phyloP scores from a whole-genome alignment of 2,329 filamentous ascomycete genomes.

The Cercospora sp. region DNA sequence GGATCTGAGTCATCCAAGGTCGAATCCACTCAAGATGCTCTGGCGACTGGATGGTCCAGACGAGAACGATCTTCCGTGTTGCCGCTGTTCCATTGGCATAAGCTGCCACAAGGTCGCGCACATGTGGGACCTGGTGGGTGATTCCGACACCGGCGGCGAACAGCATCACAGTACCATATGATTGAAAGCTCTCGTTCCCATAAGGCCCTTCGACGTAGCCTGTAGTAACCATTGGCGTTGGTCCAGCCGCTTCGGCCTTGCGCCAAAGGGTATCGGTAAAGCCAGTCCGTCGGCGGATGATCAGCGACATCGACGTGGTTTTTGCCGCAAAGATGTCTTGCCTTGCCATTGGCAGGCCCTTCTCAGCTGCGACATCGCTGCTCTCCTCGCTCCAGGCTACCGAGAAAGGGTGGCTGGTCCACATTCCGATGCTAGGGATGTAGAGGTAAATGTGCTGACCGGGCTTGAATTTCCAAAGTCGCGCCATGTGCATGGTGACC shows the following conservation, averaged over 20 bases:
- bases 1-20: constrained; percentile 84
- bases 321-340: constrained; percentile 54
- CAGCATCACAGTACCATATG: constrained; percentile 87
- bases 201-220: constrained; percentile 91
- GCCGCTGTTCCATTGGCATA: constrained; percentile 71
- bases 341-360: constrained; percentile 49
- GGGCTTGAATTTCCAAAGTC: constrained; percentile 73
- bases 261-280: constrained; percentile 82
- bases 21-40: constrained; percentile 92
- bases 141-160: constrained; percentile 93
- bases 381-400: constrained; percentile 74
- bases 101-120: constrained; percentile 63
- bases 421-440: constrained; percentile 68
- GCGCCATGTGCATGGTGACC: constrained; percentile 70
- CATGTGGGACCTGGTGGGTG: constrained; percentile 88
- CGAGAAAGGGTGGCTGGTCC: constrained; percentile 78
- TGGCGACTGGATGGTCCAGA: constrained; percentile 90
- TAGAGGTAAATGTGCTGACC: constrained; percentile 81
- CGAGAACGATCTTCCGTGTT: constrained; percentile 75
- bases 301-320: constrained; percentile 67
- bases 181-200: constrained; percentile 75
- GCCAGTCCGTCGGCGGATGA: constrained; percentile 84
- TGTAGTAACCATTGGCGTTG: constrained; percentile 59
- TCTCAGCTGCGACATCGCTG: constrained; percentile 43
- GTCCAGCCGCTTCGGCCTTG: constrained; percentile 58